A percentile compares a stretch with the other conserved stretches of the same genome.
phyloP scores from a whole-genome alignment of 495 filamentous ascomycete genomes.

The Tricharina praecox region DNA sequence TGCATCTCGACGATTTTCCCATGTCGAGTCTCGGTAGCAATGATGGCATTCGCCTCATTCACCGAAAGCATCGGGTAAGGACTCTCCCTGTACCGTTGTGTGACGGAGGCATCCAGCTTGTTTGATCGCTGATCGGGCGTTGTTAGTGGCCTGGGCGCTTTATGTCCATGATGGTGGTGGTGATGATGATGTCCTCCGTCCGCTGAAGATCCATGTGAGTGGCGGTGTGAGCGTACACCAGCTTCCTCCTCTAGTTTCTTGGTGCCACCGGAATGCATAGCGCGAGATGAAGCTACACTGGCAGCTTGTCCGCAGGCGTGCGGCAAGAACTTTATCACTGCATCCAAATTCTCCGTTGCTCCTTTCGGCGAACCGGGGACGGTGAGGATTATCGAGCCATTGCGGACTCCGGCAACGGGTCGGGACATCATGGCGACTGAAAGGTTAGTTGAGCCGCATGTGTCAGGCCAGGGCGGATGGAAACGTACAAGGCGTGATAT shows the following conservation, averaged over 20 bases:
- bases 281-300: slow-evolving; percentile 55
- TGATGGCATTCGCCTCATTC: slow-evolving; percentile 55
- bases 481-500: slow-evolving; percentile 79
- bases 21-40: slow-evolving; percentile 49
- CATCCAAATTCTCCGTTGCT: slow-evolving; percentile 86
- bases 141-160: slow-evolving; percentile 45
- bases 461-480: slow-evolving; percentile 2
- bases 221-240: slow-evolving; percentile 34
- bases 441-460: not conserved
- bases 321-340: slow-evolving; percentile 73
- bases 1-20: slow-evolving; percentile 37
- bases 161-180: slow-evolving; percentile 43
- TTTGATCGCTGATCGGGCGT: slow-evolving; percentile 58
- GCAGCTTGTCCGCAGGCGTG: slow-evolving; percentile 86
- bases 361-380: slow-evolving; percentile 92
- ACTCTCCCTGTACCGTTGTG: slow-evolving; percentile 58
- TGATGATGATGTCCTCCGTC: slow-evolving; percentile 38
- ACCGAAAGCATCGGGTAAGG: slow-evolving; percentile 89
- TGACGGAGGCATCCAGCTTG: slow-evolving; percentile 63
- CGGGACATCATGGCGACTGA: slow-evolving; percentile 94
- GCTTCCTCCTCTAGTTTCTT: slow-evolving; percentile 72
- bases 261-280: slow-evolving; percentile 62
- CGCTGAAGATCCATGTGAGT: slow-evolving; percentile 22
- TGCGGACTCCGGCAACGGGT: slow-evolving; percentile 76
- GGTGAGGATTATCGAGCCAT: slow-evolving; percentile 71